Percentiles rank a stretch among this genome's conserved stretches.
Conservation (phyloP, 2,329 filamentous ascomycete species). For the Leptographium wingfieldii region DNA sequence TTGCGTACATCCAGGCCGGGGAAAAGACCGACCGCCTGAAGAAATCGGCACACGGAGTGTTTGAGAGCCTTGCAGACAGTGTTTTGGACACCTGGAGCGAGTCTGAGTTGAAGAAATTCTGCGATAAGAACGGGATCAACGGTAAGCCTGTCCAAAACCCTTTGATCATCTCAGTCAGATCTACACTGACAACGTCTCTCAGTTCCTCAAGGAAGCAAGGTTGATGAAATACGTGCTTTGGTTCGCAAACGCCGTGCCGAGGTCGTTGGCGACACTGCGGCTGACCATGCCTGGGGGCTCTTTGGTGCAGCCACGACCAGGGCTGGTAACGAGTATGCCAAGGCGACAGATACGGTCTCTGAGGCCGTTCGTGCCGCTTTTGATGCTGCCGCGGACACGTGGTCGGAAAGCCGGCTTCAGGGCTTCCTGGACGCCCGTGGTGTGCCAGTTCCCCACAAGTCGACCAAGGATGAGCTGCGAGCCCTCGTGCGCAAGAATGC, state of each 20-base stretch:
- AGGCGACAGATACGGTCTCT: conserved; percentile 57
- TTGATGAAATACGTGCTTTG: conserved; percentile 79
- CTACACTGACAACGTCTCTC: conserved; percentile 11
- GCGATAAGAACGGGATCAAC: conserved; percentile 73
- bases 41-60: conserved; percentile 54
- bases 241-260: conserved; percentile 75
- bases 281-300: conserved; percentile 43
- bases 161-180: not conserved
- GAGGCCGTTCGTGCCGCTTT: conserved; percentile 55
- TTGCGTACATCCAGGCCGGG: conserved; percentile 59
- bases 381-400: conserved; percentile 44
- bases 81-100: conserved; percentile 87
- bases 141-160: conserved; percentile 15
- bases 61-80: conserved; percentile 65
- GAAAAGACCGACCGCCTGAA: conserved; percentile 47
- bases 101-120: conserved; percentile 78
- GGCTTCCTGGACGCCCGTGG: conserved; percentile 66
- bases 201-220: conserved; percentile 84
- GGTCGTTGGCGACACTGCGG: conserved; percentile 52
- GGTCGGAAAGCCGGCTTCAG: conserved; percentile 70
- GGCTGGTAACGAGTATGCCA: conserved; percentile 63
- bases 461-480: conserved; percentile 60
- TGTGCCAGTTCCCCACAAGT: conserved; percentile 58
- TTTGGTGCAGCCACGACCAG: conserved; percentile 62
- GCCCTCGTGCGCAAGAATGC: conserved; percentile 61